Percentiles rank a stretch among this genome's conserved stretches.
phyloP scores from a whole-genome alignment of 805 yeast species.

The Candida vartiovaarae region DNA sequence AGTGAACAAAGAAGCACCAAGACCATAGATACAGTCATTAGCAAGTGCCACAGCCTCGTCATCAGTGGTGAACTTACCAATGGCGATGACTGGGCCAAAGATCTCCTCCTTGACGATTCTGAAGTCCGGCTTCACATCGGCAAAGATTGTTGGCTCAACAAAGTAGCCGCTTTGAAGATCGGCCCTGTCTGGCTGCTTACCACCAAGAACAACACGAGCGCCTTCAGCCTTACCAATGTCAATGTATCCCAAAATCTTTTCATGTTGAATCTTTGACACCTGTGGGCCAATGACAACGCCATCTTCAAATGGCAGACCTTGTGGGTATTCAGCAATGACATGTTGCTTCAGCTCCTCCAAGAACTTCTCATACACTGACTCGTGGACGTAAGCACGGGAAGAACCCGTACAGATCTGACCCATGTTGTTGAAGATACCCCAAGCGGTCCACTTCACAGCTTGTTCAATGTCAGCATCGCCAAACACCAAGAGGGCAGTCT shows the following conservation, averaged over 20 bases:
- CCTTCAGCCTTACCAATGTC: conserved; percentile 46
- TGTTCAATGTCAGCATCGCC: conserved; percentile 40
- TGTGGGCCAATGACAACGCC: conserved; percentile 46
- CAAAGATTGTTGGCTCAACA: conserved; percentile 42
- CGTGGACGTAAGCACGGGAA: conserved; percentile 51
- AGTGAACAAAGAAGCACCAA: conserved; percentile 42
- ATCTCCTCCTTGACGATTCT: conserved; percentile 41
- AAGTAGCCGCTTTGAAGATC: conserved; percentile 28
- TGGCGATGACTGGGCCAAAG: conserved; percentile 46
- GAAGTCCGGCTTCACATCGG: conserved; percentile 34
- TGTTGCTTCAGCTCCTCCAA: conserved; percentile 31
- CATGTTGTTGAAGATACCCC: conserved; percentile 52
- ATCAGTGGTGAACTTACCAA: conserved; percentile 34
- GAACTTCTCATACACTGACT: conserved; percentile 45
- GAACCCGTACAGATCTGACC: conserved; percentile 65
- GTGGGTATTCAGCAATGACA: conserved; percentile 30
- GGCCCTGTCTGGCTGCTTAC: conserved; percentile 27
- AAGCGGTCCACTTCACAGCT: conserved; percentile 44
- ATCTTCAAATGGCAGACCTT: conserved; percentile 39
- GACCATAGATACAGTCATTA: conserved; percentile 38
- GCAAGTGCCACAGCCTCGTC: conserved; percentile 39
- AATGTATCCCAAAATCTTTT: conserved; percentile 38
- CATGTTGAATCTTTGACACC: conserved; percentile 43
- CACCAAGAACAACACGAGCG: conserved; percentile 42
- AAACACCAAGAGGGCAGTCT: conserved; percentile 41